Evolutionary conservation across 2,329 filamentous ascomycete genomes (phyloP).

Genomic region (Talaromyces marneffei): DNA sequence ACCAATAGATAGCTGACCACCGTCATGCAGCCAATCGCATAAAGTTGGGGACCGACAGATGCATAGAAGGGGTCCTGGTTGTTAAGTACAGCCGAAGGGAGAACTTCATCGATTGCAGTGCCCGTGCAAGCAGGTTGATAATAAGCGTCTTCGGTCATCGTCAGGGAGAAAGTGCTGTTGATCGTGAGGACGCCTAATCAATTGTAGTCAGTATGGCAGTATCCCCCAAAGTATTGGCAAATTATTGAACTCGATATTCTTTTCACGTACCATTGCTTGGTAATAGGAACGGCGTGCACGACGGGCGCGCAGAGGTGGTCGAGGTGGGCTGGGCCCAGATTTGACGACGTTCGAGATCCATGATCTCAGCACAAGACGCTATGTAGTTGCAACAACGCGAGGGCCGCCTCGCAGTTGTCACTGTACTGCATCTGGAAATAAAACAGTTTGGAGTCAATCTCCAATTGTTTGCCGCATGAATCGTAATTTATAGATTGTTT

Average conservation of each 20-base stretch:
- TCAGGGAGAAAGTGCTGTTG: slow-evolving; percentile 38
- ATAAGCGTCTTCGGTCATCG: slow-evolving; percentile 44
- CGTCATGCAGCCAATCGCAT: slow-evolving; percentile 85
- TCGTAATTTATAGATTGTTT: not conserved
- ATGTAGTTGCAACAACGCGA: not conserved
- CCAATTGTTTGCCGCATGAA: not conserved
- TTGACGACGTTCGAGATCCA: slow-evolving; percentile 33
- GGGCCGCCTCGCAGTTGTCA: slow-evolving; percentile 10
- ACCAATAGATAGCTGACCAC: slow-evolving; percentile 88
- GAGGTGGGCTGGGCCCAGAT: slow-evolving; percentile 38
- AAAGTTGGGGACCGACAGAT: slow-evolving; percentile 86
- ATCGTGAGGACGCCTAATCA: slow-evolving; percentile 36
- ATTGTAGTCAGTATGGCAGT: not conserved
- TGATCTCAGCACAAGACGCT: slow-evolving; percentile 17
- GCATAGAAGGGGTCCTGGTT: slow-evolving; percentile 86
- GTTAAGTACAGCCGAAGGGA: slow-evolving; percentile 54
- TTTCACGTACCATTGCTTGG: slow-evolving; percentile 49
- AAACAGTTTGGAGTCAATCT: slow-evolving; percentile 1
- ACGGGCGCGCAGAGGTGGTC: slow-evolving; percentile 36
- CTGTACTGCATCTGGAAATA: slow-evolving; percentile 7
- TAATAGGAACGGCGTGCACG: slow-evolving; percentile 59
- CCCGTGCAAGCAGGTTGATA: slow-evolving; percentile 47
- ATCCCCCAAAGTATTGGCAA: too few species aligned
- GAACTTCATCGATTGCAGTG: slow-evolving; percentile 25
- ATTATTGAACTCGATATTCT: too few species aligned